Conservation (phyloP, 2,329 filamentous ascomycete species). For the Pseudogymnoascus sp. region DNA sequence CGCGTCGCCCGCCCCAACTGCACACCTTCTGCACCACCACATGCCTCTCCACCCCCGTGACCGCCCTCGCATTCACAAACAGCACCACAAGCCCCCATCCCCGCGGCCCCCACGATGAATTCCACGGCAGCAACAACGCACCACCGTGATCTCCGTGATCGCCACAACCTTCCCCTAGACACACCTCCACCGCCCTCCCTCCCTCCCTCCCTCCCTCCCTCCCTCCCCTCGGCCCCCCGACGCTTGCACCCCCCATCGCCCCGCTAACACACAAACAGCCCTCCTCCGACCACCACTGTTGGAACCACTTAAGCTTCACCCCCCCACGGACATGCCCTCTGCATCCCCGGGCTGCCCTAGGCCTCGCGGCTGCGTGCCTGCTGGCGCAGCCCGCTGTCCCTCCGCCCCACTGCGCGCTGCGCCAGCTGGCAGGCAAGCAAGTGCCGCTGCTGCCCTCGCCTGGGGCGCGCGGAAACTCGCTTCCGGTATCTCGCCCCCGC, state of each 20-base stretch:
- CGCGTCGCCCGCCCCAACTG: neutral
- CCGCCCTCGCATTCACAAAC: neutral
- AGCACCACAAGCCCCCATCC: neutral
- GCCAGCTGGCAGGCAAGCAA: neutral
- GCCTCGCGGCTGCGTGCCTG: neutral
- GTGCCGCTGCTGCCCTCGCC: neutral
- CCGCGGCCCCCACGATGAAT: neutral
- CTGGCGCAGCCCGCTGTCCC: neutral
- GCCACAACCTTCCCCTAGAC: neutral
- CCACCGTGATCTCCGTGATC: neutral
- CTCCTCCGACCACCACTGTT: neutral
- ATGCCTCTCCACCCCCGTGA: neutral
- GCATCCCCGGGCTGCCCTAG: neutral
- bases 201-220: neutral
- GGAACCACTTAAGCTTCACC: neutral
- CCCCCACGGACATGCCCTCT: neutral
- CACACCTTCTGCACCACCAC: neutral
- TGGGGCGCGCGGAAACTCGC: neutral
- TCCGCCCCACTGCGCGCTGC: neutral
- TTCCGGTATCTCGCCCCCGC: neutral
- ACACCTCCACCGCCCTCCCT: neutral
- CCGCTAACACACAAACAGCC: neutral
- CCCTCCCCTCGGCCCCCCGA: neutral
- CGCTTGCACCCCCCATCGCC: neutral
- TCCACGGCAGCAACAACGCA: neutral